A percentile compares a stretch with the other conserved stretches of the same genome.
Conservation (phyloP, 1,284 basidiomycete genomes). For the Anthracocystis panici-leucophaei region DNA sequence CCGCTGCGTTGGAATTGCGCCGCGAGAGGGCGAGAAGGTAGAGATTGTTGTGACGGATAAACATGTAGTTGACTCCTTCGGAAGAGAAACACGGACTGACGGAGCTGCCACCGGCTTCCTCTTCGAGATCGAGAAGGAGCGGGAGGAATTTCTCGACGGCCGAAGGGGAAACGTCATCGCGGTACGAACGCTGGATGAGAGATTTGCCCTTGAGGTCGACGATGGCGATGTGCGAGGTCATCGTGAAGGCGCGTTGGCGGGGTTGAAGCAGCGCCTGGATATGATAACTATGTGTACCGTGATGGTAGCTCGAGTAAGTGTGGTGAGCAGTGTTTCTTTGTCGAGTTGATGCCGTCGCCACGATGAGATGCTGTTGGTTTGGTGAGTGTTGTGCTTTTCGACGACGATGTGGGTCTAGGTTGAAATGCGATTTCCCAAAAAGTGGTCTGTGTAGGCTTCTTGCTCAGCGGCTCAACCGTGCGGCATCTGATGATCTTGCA, state of each 20-base stretch:
- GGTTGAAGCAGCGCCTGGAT: background rate
- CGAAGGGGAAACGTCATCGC: slow-evolving; percentile 91
- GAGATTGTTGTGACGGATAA: slow-evolving; percentile 96
- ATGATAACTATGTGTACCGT: too few species aligned
- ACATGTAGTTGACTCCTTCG: slow-evolving; percentile 87
- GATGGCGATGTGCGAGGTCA: slow-evolving; percentile 80
- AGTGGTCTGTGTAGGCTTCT: slow-evolving; percentile 39
- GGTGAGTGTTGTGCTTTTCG: too few species aligned
- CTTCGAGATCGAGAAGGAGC: slow-evolving; percentile 93
- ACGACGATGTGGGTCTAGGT: background rate
- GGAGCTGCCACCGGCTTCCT: slow-evolving; percentile 84
- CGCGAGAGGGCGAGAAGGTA: slow-evolving; percentile 96
- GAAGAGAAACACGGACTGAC: slow-evolving; percentile 88
- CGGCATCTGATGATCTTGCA: background rate
- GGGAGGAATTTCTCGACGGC: slow-evolving; percentile 95
- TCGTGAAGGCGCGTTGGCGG: slow-evolving; percentile 17
- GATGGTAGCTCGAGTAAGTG: too few species aligned
- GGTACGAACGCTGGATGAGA: slow-evolving; percentile 95
- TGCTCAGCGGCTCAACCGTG: slow-evolving; percentile 1
- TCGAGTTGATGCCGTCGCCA: background rate
- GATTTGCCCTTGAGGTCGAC: slow-evolving; percentile 99
- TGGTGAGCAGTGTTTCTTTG: too few species aligned
- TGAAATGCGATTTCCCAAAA: background rate
- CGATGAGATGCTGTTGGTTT: too few species aligned
- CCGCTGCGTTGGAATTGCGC: slow-evolving; percentile 94